phyloP scores from a whole-genome alignment of 2,329 filamentous ascomycete genomes.

The Sporothrix dimorphospora region DNA sequence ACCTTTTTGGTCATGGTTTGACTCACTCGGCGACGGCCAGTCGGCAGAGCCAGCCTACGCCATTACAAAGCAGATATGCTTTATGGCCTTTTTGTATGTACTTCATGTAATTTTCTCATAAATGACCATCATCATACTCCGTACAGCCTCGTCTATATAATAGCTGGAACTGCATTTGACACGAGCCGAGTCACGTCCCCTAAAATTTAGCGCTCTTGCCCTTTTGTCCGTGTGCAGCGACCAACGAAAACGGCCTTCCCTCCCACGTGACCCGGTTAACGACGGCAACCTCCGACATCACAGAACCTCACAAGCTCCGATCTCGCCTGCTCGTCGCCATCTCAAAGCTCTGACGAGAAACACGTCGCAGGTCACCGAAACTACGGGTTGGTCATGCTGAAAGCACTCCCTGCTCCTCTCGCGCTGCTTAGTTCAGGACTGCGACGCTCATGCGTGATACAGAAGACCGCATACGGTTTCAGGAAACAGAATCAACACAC shows the following conservation, averaged over 20 bases:
- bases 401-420: conserved; percentile 21
- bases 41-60: not conserved
- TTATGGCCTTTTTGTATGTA: not conserved
- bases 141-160: no score
- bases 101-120: not conserved
- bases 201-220: conserved; percentile 16
- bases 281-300: conserved; percentile 10
- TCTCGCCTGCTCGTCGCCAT: not conserved
- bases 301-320: not conserved
- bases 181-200: not conserved
- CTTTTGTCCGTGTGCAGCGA: not conserved
- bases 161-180: not conserved
- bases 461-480: not conserved
- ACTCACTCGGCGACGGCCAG: conserved; percentile 3
- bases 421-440: not conserved
- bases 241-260: conserved; percentile 3
- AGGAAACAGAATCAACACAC: conserved; percentile 15
- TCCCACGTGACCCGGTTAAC: conserved; percentile 16
- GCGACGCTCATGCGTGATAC: conserved; percentile 25
- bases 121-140: not conserved
- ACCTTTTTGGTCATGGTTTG: not conserved
- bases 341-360: not conserved
- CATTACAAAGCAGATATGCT: conserved; percentile 1
- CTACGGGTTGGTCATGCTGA: conserved; percentile 35
- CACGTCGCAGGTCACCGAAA: not conserved